These are phyloP conservation scores for Hymenoscyphus salicellus DNA, from an alignment of 2,329 filamentous ascomycete species.

Conservation along the genomic window DNA sequence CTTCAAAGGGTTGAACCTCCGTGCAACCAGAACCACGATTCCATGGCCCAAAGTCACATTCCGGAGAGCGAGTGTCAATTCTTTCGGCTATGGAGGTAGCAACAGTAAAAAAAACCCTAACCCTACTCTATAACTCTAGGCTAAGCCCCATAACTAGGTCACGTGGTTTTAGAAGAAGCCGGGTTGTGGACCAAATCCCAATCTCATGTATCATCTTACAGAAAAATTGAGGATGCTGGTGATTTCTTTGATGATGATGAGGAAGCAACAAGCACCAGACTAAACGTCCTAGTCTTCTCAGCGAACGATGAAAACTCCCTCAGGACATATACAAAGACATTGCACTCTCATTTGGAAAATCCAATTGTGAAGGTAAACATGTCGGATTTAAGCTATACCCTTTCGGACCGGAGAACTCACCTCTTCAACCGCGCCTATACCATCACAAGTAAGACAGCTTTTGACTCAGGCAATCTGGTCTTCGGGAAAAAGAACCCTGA, in stretches of 20 bases:
- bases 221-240: no score
- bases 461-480: constrained; percentile 1
- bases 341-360: no score
- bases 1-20: background rate
- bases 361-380: constrained; percentile 20
- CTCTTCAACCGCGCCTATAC: constrained; percentile 24
- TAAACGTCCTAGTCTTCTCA: no score
- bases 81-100: no score
- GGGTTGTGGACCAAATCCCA: no score
- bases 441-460: constrained; percentile 6
- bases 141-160: no score
- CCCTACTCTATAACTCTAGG: no score
- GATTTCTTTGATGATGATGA: no score
- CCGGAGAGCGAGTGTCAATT: constrained; percentile 44
- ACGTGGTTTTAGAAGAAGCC: no score
- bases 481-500: background rate
- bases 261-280: no score
- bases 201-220: no score
- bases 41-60: constrained; percentile 34
- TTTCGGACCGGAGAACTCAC: constrained; percentile 24
- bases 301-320: constrained; percentile 29
- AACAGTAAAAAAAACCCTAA: no score
- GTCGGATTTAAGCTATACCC: constrained; percentile 28
- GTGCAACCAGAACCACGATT: constrained; percentile 18
- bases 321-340: constrained; percentile 21